Percentiles rank a stretch among this genome's conserved stretches.
Evolutionary conservation across 768 basidiomycete genomes (phyloP).

Genomic region (Lactarius trivialis): DNA sequence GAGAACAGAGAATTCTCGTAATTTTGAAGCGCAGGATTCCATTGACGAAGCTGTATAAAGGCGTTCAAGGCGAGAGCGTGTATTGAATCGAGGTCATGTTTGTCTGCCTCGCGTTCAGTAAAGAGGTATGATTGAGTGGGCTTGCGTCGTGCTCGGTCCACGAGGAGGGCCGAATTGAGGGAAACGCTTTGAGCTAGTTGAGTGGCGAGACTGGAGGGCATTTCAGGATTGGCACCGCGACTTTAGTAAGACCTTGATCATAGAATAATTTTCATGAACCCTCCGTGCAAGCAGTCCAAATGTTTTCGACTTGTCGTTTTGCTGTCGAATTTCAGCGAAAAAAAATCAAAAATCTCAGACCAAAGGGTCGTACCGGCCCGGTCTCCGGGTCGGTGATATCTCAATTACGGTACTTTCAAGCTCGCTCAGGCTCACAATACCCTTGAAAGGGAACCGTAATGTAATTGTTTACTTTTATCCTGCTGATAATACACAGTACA

Average conservation of each 20-base stretch:
- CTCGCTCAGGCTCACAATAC: too few relatives aligned
- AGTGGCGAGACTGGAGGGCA: slow-evolving; percentile 68
- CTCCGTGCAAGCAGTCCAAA: neutral
- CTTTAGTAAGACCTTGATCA: neutral
- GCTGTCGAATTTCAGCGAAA: too few relatives aligned
- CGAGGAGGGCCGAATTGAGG: slow-evolving; percentile 66
- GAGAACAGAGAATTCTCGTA: slow-evolving; percentile 77
- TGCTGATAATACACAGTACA: neutral
- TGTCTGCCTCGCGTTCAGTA: slow-evolving; percentile 69
- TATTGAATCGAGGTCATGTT: slow-evolving; percentile 83
- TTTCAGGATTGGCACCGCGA: slow-evolving; percentile 22
- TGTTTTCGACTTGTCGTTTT: neutral
- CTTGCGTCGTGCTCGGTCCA: slow-evolving; percentile 57
- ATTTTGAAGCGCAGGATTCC: slow-evolving; percentile 50
- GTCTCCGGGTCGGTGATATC: too few relatives aligned
- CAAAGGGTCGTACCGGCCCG: too few relatives aligned
- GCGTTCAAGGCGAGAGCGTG: slow-evolving; percentile 76
- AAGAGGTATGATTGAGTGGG: slow-evolving; percentile 81
- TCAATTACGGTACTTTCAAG: too few relatives aligned
- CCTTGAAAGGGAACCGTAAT: too few relatives aligned
- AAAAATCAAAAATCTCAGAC: too few relatives aligned
- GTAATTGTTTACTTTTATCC: too few relatives aligned
- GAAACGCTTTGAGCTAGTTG: slow-evolving; percentile 79
- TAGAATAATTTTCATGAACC: neutral
- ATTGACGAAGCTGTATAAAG: slow-evolving; percentile 58